phyloP scores from a whole-genome alignment of 2,329 filamentous ascomycete species.

The Magnaporthiopsis poae region DNA sequence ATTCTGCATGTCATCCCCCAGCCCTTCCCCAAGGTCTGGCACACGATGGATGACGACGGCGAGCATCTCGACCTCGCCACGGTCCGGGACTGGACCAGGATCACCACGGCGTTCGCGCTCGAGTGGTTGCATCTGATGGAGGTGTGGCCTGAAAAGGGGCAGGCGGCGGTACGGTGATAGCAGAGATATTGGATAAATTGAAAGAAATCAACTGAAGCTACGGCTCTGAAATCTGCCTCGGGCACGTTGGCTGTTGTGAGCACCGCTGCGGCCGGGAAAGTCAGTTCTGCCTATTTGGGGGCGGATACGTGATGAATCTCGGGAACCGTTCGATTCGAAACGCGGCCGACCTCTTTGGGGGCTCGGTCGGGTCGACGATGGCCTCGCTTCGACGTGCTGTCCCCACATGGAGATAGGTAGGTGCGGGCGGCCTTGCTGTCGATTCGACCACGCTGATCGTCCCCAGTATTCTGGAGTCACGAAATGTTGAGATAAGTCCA shows the following conservation, averaged over 20 bases:
- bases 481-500: not conserved
- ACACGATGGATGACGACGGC: constrained; percentile 60
- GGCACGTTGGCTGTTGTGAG: not conserved
- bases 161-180: not conserved
- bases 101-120: constrained; percentile 62
- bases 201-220: not conserved
- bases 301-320: not conserved
- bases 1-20: constrained; percentile 65
- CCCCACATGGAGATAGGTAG: not conserved
- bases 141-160: constrained; percentile 19
- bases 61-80: constrained; percentile 62
- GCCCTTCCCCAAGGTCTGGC: constrained; percentile 65
- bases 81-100: constrained; percentile 65
- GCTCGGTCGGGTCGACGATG: not conserved
- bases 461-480: not conserved
- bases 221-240: not conserved
- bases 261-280: not conserved
- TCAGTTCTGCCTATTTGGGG: not conserved
- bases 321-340: not conserved
- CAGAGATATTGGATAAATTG: not conserved
- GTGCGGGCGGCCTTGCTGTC: not conserved
- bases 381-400: not conserved
- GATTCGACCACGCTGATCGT: not conserved
- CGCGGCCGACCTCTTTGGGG: too few species aligned
- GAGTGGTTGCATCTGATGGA: constrained; percentile 67